Conservation (phyloP, 352 stramenopile genomes). For the Phytophthora chlamydospora region DNA sequence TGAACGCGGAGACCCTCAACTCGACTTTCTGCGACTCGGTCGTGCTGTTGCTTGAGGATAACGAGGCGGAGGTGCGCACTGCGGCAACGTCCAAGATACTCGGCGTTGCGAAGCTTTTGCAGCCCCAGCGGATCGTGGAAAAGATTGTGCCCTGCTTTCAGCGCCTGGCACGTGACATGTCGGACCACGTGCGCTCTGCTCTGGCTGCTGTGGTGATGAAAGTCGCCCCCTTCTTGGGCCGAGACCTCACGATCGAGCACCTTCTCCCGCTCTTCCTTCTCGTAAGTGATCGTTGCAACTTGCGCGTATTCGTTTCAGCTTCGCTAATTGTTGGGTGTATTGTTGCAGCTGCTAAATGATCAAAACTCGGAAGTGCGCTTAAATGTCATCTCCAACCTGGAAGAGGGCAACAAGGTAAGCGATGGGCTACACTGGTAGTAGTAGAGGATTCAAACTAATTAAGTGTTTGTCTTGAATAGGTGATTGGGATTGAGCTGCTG, state of each 20-base stretch:
- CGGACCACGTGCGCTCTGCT: conserved; percentile 96
- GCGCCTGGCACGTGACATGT: conserved; percentile 96
- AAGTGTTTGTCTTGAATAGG: conserved; percentile 39
- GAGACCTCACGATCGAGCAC: conserved; percentile 93
- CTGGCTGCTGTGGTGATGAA: conserved; percentile 96
- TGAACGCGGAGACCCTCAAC: conserved; percentile 76
- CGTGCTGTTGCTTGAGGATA: conserved; percentile 96
- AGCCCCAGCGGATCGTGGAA: conserved; percentile 72
- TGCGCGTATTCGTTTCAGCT: not conserved
- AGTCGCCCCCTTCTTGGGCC: conserved; percentile 92
- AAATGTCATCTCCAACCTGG: conserved; percentile 98
- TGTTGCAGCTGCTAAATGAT: conserved; percentile 92
- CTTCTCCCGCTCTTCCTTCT: conserved; percentile 95
- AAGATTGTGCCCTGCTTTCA: conserved; percentile 88
- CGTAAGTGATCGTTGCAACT: conserved; percentile 42
- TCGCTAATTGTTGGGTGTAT: conserved; percentile 15
- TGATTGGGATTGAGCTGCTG: conserved; percentile 97
- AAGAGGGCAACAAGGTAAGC: conserved; percentile 93
- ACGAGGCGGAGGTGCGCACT: conserved; percentile 96
- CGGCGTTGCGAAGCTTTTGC: conserved; percentile 57
- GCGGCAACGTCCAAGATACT: conserved; percentile 93
- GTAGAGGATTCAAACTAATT: conserved; percentile 4
- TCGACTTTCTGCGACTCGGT: conserved; percentile 87
- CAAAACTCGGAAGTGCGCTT: conserved; percentile 97
- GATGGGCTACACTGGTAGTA: not conserved